Evolutionary conservation across 306 rosid species (phyloP).

Genomic region (Prunus mira): DNA sequence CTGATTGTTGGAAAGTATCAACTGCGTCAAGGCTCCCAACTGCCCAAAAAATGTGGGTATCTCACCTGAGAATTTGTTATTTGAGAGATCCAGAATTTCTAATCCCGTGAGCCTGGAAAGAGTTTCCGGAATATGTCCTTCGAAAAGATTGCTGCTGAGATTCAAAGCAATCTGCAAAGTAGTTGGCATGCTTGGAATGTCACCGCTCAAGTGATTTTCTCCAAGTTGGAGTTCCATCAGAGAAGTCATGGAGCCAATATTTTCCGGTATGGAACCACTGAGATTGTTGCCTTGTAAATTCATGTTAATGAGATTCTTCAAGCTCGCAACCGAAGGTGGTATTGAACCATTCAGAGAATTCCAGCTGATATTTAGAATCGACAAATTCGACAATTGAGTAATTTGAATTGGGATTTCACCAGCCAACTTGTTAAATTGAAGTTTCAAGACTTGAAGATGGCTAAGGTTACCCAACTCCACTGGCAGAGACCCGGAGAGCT

Average conservation of each 20-base stretch:
- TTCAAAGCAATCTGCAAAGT: constrained; percentile 58
- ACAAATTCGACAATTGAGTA: constrained; percentile 27
- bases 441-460: constrained; percentile 55
- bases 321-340: constrained; percentile 38
- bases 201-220: constrained; percentile 47
- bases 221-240: constrained; percentile 76
- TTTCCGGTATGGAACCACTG: constrained; percentile 48
- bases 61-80: no score
- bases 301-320: constrained; percentile 36
- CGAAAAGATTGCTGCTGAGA: constrained; percentile 66
- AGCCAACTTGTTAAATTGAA: constrained; percentile 47
- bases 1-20: constrained; percentile 53
- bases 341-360: constrained; percentile 65
- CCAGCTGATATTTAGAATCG: constrained; percentile 50
- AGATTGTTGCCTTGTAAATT: constrained; percentile 55
- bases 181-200: constrained; percentile 60
- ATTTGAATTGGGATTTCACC: constrained; percentile 57
- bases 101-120: constrained; percentile 23
- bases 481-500: constrained; percentile 47
- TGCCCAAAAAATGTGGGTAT: constrained; percentile 32
- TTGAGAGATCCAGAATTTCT: constrained; percentile 79
- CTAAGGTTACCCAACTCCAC: constrained; percentile 41
- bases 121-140: constrained; percentile 46
- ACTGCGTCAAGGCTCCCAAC: constrained; percentile 44
- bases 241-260: constrained; percentile 13